Base-by-base conservation (phyloP, 495 filamentous ascomycete species). In the Clohesyomyces aquaticus region DNA sequence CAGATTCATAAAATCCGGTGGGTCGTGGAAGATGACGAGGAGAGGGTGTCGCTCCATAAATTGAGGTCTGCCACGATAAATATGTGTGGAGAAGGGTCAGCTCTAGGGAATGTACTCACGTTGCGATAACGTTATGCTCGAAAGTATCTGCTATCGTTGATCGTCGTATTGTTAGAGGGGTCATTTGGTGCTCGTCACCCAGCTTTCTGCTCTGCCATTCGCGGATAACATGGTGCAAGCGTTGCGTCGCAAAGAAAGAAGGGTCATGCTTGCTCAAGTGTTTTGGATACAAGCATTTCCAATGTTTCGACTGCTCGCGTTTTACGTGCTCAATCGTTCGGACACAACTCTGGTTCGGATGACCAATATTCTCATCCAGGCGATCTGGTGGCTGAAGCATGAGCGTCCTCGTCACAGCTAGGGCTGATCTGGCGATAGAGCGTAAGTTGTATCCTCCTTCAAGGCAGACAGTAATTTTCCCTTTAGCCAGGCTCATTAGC, bases 361-460 rank as follows among this genome's bases (percentile, higher is more conserved):
- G 25, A 11, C 26, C 56, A 8, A 61, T 18, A 52, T 61, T 50
- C 55, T 51, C 48, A 12, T 35, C 64, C n/a, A 90, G 74, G 51
- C 88, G 81, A 51, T 90, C 90, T 1, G 94, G 94, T 8, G 93
- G 89, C 65, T 99, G 91, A 19, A 95, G 92, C 88, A 98, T 96
- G 10, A 99, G 79, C 12, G 93, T 96, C 64, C 87, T 87, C 0
- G 91, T 93, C 3, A 99, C 95, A 1, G 92, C 91, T 1, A 97
- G 77, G 12, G 94, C 94, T 21, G 93, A 97, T 58, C 89, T 85
- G 0, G 93, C 92, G 55, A 99, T 97, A 0, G 95, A 93, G 10
- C 83, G 79, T 46, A 98, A 85, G 69, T 99, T 96, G 73, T 99
- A 99, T 19, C 94, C 94, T 52, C 94, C 94, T 81, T 90, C 94